Evolutionary conservation across 805 yeast genomes (phyloP), one percentile per base, ranked within the genome.

Genomic region (Hagleromyces aurorensis): DNA sequence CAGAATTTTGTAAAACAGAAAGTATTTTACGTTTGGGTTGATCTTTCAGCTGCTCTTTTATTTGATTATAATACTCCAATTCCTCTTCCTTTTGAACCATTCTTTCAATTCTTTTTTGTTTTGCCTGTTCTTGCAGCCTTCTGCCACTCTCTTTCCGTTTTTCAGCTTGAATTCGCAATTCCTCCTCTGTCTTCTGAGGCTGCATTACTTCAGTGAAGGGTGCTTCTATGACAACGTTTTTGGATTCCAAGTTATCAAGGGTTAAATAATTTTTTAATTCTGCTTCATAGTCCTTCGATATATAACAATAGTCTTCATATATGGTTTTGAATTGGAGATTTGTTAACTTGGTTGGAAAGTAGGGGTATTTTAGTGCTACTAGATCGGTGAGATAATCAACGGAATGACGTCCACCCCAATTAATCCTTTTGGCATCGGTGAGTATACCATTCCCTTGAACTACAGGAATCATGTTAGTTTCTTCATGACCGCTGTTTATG

Each of bases 81-180:
- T 89, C 96, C 42, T 80, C 75, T 43, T 86, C 86, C 41, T 82
- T 80, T 52, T 85, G 85, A 10, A 73, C 64, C 25, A 84, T 58
- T 47, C 83, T 86, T 50, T 89, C 96, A 7, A 75, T 55, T 33
- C 98, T 64, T 41, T 77, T 78, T 47, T 77, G 79, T 44, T 79
- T 86, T 0, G 96, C 96, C 56, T 86, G 96, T 47, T 84, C 94
- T 58, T 91, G 97, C 38, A 93, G 65, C 41, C 94, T 67, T 40
- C 78, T 72, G 6, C 96, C 96, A 39, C 80, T 81, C 50, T 86
- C 96, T 44, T 72, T 70, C 37, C 94, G 69, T 50, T 79, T 77
- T 41, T 80, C 89, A 1, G 87, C 78, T 40, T 82, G 86, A 15
- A 69, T 55, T 13, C 72, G 75, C 15, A 87, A 56, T 51, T 89